These are phyloP conservation scores for Vigna nakashimae DNA, from an alignment of 306 rosid species.

Conservation along the genomic window DNA sequence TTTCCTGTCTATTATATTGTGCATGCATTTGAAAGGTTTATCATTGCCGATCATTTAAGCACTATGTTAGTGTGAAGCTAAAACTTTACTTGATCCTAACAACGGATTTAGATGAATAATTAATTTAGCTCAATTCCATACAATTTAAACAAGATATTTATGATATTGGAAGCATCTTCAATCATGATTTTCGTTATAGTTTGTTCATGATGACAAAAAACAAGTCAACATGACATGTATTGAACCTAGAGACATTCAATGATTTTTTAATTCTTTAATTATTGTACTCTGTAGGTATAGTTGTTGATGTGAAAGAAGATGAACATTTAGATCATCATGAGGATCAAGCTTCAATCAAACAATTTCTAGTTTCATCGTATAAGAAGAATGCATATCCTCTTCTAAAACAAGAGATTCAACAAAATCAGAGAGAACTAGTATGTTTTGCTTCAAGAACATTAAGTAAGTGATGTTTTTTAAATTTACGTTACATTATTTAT, in stretches of 20 bases:
- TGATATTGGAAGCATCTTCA: neutral
- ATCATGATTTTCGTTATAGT: neutral
- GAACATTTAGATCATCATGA: conserved; percentile 60
- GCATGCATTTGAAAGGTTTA: no score
- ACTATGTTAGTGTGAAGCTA: neutral
- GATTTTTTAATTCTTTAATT: conserved; percentile 30
- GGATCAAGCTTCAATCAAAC: conserved; percentile 65
- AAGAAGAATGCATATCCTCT: conserved; percentile 64
- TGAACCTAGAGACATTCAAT: conserved; percentile 1
- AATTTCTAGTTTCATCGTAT: conserved; percentile 64
- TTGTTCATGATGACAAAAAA: neutral
- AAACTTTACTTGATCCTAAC: no score
- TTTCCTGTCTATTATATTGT: no score
- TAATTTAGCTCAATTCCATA: neutral
- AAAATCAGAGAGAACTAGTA: conserved; percentile 37
- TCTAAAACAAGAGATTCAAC: conserved; percentile 66
- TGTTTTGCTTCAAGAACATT: conserved; percentile 40
- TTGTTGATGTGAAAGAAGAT: conserved; percentile 64
- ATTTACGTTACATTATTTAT: no score
- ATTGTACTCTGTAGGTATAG: conserved; percentile 57
- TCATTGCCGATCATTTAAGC: no score
- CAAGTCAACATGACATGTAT: neutral
- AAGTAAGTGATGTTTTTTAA: conserved; percentile 43
- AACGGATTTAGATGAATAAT: neutral
- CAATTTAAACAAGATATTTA: neutral